These are phyloP conservation scores for Hondaea fermentalgiana DNA, from an alignment of 108 stramenopile species.

Conservation along the genomic window DNA sequence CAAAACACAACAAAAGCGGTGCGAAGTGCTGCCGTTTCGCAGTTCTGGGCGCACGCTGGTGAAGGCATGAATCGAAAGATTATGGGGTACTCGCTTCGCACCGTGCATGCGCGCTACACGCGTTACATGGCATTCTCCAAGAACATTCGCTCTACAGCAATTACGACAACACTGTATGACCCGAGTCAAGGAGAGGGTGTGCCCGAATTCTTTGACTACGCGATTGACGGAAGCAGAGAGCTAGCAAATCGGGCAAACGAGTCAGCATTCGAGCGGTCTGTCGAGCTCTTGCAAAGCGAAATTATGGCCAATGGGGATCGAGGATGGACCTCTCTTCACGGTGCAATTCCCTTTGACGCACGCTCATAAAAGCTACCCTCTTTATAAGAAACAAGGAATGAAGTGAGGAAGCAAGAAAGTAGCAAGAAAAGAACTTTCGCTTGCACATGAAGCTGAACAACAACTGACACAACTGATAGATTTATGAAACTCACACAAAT, in stretches of 20 bases:
- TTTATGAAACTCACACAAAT: too few relatives aligned
- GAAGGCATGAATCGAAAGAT: not conserved
- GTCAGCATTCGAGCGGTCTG: too few relatives aligned
- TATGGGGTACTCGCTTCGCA: conserved; percentile 6
- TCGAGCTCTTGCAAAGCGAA: too few relatives aligned
- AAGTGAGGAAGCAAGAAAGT: too few relatives aligned
- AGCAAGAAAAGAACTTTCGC: too few relatives aligned
- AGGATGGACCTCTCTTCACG: too few relatives aligned
- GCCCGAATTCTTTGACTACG: not conserved
- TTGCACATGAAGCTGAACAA: too few relatives aligned
- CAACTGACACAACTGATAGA: too few relatives aligned
- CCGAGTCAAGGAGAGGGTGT: not conserved
- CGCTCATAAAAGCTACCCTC: too few relatives aligned
- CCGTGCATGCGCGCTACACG: not conserved
- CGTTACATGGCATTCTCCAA: not conserved
- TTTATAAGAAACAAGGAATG: too few relatives aligned
- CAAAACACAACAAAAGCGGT: not conserved
- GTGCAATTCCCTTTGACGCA: too few relatives aligned
- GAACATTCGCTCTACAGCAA: not conserved
- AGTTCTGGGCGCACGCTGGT: not conserved
- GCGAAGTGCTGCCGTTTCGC: not conserved
- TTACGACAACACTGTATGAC: not conserved
- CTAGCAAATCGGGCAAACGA: not conserved
- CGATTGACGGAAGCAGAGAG: not conserved
- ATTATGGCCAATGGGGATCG: too few relatives aligned